phyloP scores from a whole-genome alignment of 2,329 filamentous ascomycete species.

The Cadophora sp. region DNA sequence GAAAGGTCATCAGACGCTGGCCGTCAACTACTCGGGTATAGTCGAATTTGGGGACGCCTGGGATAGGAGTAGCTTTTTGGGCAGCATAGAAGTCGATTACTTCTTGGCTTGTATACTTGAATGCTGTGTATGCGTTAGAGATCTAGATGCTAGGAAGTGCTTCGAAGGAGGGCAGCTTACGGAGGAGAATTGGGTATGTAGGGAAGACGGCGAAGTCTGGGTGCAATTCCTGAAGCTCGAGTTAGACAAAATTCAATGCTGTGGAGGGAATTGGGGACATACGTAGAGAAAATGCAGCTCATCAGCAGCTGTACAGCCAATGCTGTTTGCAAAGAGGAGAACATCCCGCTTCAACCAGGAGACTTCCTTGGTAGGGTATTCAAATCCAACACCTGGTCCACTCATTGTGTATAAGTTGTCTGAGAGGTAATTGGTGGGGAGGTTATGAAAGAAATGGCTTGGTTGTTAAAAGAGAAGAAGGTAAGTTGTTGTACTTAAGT shows the following conservation, averaged over 20 bases:
- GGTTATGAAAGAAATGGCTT: background rate
- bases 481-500: too few species aligned
- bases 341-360: conserved; percentile 89
- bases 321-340: conserved; percentile 88
- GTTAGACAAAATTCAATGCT: conserved; percentile 14
- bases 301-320: conserved; percentile 77
- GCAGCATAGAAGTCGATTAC: conserved; percentile 74
- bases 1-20: conserved; percentile 68
- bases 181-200: conserved; percentile 54
- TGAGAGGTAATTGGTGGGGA: background rate
- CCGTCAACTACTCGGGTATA: conserved; percentile 69
- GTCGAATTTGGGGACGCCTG: conserved; percentile 71
- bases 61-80: conserved; percentile 60
- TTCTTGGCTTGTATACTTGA: conserved; percentile 71
- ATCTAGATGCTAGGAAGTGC: background rate
- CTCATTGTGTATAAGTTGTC: conserved; percentile 38
- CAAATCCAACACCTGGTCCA: conserved; percentile 69
- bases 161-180: conserved; percentile 28
- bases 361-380: conserved; percentile 78
- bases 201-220: conserved; percentile 88
- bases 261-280: conserved; percentile 45
- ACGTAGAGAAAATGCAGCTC: conserved; percentile 95
- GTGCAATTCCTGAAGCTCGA: conserved; percentile 74
- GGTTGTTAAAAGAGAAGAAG: background rate
- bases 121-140: conserved; percentile 52